Percentiles rank a stretch among this genome's conserved stretches.
phyloP scores from a whole-genome alignment of 768 basidiomycete genomes.

The Vararia minispora region DNA sequence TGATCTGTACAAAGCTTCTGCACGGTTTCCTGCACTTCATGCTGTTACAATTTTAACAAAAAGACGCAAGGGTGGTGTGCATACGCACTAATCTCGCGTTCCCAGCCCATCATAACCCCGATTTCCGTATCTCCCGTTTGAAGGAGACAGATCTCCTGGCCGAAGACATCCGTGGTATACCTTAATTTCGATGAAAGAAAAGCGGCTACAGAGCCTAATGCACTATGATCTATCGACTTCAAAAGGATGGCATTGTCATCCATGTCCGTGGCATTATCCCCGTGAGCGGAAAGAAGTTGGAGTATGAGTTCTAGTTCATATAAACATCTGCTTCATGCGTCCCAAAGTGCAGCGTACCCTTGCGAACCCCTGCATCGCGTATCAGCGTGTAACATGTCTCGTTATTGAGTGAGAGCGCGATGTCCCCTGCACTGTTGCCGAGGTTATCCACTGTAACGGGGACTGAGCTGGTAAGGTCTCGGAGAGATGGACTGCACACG shows the following conservation, averaged over 20 bases:
- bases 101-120: slow-evolving; percentile 99
- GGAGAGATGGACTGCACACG: slow-evolving; percentile 13
- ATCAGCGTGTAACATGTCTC: slow-evolving; percentile 62
- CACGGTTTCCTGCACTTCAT: slow-evolving; percentile 69
- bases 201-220: slow-evolving; percentile 48
- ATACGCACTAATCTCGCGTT: slow-evolving; percentile 59
- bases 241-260: slow-evolving; percentile 28
- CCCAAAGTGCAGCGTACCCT: slow-evolving; percentile 43
- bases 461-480: slow-evolving; percentile 1
- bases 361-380: slow-evolving; percentile 86
- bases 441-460: slow-evolving; percentile 53
- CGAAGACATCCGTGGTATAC: slow-evolving; percentile 57
- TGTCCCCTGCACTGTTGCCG: slow-evolving; percentile 79
- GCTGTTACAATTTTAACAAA: slow-evolving; percentile 11
- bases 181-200: slow-evolving; percentile 65
- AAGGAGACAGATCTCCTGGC: slow-evolving; percentile 76
- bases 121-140: slow-evolving; percentile 58
- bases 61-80: neutral
- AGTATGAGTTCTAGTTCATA: slow-evolving; percentile 55
- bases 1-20: slow-evolving; percentile 45
- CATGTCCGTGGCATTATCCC: slow-evolving; percentile 14
- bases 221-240: slow-evolving; percentile 39
- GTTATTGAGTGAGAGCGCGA: slow-evolving; percentile 82
- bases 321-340: neutral
- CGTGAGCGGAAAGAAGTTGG: slow-evolving; percentile 42